Evolutionary conservation across 2,329 filamentous ascomycete species (phyloP), one percentile per base, ranked within the genome.

Genomic region (Epichloe brachyelytri): DNA sequence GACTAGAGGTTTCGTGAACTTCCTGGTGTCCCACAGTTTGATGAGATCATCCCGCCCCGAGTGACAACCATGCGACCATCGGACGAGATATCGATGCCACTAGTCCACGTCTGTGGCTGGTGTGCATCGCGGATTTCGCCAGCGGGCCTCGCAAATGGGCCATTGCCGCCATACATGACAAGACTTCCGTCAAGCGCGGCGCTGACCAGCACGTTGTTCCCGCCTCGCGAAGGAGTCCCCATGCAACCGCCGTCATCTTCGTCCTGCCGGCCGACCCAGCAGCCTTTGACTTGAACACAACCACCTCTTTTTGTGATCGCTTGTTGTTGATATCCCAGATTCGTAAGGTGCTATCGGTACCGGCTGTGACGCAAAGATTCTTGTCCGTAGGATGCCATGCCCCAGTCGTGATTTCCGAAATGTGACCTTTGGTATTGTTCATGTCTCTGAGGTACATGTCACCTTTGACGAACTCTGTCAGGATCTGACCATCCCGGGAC

Each of bases 361-460:
- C 90, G 39, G 89, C 90, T 2, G 93, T 98, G 26, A 91, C 83
- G 63, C 88, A 94, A 0, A 90, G 60, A 58, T 95, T 89, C 61
- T 78, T 83, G 64, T 96, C 83, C 2, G 82, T 83, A 0, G 93
- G 93, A 67, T 91, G 88, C 93, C 93, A 98, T 39, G 85, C 85
- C 20, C 88, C 91, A 20, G 84, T 86, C 3, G 88, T 89, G 40
- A 96, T 80, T 67, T 96, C 93, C 4, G 90, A 90, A 49, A 96
- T 83, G 68, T 98, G 93, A 1, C 93, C 93, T 65, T 96, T 97
- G 4, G 93, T 98, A 65, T 97, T 90, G 68, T 96, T 81, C 85
- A 97, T 94, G 65, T 98, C 93, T 50, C 91, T 80, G 57, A 98
- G 71, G 62, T 98, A 98, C 90, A 97, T 97, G 65, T 98, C 93